Base-by-base conservation (phyloP, 1,284 basidiomycete species). In the Pseudozyma thailandica region DNA sequence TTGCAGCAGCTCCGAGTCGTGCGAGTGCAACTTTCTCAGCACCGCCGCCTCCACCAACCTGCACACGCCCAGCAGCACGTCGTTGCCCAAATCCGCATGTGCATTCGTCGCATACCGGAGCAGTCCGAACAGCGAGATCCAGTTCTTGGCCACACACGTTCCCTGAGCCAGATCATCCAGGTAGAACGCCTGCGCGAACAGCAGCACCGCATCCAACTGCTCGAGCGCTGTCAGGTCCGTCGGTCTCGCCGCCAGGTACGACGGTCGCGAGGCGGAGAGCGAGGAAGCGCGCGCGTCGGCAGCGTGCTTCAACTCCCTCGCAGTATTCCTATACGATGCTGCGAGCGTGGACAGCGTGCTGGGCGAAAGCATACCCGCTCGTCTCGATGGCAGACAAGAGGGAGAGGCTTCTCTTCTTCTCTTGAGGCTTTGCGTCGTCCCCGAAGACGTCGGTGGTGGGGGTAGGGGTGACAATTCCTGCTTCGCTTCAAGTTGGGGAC, bases 161-260 rank as follows among this genome's bases (percentile, higher is more conserved):
- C 20, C 43, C 41, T 41, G 41, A 12, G 23, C 45, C 20, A 59
- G 48, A 21, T 87, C 86, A 43, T 86, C 85, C 61, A 84, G 84
- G 79, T 84, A 86, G 70, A 85, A 86, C 21, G 84, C 79, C 64
- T 85, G 86, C 16, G 85, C 80, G 77, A 84, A 87, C 6, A 86
- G 80, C 5, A 86, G 75, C 26, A 85, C 79, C 15, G 86, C 84
- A 60, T 87, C 86, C 27, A 85, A 84, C 48, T 85, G 83, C 63
- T 84, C 82, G 13, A 85, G 73, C 0, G 84, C 71, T 6, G 84
- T 84, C 25, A 84, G 73, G 3, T 84, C 57, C 25, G 39, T 51
- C 13, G 59, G 65, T 21, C 58, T 51, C 2, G 68, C 25, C 16
- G 72, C 51, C 10, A 61, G 53, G 42, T 68, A 63, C 7, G 55